phyloP scores from a whole-genome alignment of 2,329 filamentous ascomycete species.

The Neophaeococcomyces mojaviensis region DNA sequence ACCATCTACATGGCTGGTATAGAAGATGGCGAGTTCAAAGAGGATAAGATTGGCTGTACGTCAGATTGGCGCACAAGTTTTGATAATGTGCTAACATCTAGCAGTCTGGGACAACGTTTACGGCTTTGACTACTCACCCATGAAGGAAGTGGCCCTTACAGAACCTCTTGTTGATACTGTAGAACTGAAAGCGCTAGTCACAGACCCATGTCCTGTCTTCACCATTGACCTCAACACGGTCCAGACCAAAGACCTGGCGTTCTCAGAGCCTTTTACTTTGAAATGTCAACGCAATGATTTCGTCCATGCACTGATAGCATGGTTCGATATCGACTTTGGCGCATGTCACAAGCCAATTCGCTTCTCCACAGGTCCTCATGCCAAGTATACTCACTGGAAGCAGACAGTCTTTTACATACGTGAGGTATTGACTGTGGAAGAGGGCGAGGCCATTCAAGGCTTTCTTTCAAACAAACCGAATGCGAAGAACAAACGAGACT shows the following conservation, averaged over 20 bases:
- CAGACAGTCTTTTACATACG: conserved; percentile 98
- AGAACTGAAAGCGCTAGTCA: conserved; percentile 93
- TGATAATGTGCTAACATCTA: conserved; percentile 6
- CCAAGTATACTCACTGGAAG: conserved; percentile 99
- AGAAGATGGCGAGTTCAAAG: conserved; percentile 98
- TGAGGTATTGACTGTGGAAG: conserved; percentile 84
- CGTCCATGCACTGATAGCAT: conserved; percentile 89
- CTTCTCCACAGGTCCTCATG: conserved; percentile 95
- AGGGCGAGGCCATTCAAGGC: conserved; percentile 71
- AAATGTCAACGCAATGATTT: conserved; percentile 80
- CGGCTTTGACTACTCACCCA: conserved; percentile 90
- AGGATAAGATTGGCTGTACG: conserved; percentile 99
- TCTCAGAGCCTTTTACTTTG: conserved; percentile 70
- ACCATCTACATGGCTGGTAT: conserved; percentile 96
- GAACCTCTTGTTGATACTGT: conserved; percentile 97
- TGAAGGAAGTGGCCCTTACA: conserved; percentile 87
- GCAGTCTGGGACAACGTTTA: conserved; percentile 99
- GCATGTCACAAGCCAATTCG: conserved; percentile 96
- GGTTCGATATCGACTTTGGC: conserved; percentile 99
- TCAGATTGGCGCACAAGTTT: conserved; percentile 18
- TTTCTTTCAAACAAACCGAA: conserved; percentile 78
- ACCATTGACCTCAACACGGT: conserved; percentile 92
- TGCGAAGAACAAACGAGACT: conserved; percentile 84
- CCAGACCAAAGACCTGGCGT: conserved; percentile 73
- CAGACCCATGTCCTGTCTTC: conserved; percentile 76